A percentile compares a stretch with the other conserved stretches of the same genome.
These are phyloP conservation scores for Trifolium subterraneum DNA, from an alignment of 306 rosid species.

Conservation along the genomic window DNA sequence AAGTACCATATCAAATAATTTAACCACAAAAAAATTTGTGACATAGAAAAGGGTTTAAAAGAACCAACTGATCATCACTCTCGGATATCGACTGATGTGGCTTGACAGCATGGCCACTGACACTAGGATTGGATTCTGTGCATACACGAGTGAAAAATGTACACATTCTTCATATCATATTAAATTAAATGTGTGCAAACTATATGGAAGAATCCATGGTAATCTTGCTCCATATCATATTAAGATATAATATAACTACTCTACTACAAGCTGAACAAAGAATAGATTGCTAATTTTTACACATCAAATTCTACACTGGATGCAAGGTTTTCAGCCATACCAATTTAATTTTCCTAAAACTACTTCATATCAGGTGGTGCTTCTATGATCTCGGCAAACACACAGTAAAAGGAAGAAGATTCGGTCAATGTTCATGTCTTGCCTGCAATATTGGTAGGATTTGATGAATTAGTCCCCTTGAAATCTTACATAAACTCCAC, in stretches of 20 bases:
- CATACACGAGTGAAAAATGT: too few species aligned
- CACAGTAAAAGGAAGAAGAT: conserved; percentile 77
- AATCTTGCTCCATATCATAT: conserved; percentile 20
- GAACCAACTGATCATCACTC: too few species aligned
- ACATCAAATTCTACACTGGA: conserved; percentile 30
- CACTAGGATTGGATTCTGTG: too few species aligned
- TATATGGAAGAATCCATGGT: background rate
- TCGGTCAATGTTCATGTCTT: conserved; percentile 88
- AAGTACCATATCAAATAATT: too few species aligned
- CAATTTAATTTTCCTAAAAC: conserved; percentile 32
- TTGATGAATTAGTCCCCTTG: conserved; percentile 63
- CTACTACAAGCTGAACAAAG: conserved; percentile 32
- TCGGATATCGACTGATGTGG: background rate
- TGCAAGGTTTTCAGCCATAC: conserved; percentile 22
- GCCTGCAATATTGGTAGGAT: conserved; percentile 83
- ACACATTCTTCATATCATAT: background rate
- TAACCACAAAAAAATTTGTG: too few species aligned
- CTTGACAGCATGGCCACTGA: background rate
- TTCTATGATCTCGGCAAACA: conserved; percentile 81
- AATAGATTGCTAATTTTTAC: conserved; percentile 31
- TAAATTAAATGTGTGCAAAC: background rate
- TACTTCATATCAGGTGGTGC: conserved; percentile 58
- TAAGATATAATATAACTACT: conserved; percentile 24
- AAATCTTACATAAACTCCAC: conserved; percentile 77
- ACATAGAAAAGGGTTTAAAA: too few species aligned